These are phyloP conservation scores for Apiospora koreana DNA, from an alignment of 2,329 filamentous ascomycete species.

Conservation along the genomic window DNA sequence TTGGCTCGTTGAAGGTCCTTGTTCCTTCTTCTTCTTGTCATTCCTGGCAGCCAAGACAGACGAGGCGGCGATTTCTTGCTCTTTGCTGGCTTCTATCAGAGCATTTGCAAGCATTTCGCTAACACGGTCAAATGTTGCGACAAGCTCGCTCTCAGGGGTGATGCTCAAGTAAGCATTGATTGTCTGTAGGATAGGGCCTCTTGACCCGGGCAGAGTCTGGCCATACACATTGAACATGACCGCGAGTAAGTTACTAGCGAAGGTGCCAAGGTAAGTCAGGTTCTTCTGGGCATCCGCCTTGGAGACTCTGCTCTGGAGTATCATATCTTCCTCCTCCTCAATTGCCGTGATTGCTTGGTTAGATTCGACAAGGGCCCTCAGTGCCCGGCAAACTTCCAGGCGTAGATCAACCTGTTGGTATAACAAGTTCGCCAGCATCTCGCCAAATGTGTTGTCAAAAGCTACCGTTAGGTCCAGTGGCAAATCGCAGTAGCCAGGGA, in stretches of 20 bases:
- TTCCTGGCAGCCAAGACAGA: not conserved
- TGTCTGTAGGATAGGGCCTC: slow-evolving; percentile 87
- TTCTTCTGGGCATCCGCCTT: slow-evolving; percentile 77
- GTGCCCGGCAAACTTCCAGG: slow-evolving; percentile 80
- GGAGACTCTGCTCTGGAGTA: slow-evolving; percentile 77
- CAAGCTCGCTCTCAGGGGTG: slow-evolving; percentile 74
- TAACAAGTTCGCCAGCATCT: slow-evolving; percentile 85
- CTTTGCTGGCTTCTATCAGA: slow-evolving; percentile 56
- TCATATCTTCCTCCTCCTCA: slow-evolving; percentile 67
- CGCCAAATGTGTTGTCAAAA: slow-evolving; percentile 87
- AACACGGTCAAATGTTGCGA: slow-evolving; percentile 86
- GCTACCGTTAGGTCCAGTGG: slow-evolving; percentile 75
- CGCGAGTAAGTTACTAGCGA: slow-evolving; percentile 86
- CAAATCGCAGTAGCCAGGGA: slow-evolving; percentile 93
- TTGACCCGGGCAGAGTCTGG: slow-evolving; percentile 88
- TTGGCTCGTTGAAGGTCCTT: slow-evolving; percentile 90
- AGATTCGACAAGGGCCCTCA: slow-evolving; percentile 88
- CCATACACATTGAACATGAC: slow-evolving; percentile 99
- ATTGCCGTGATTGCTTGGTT: slow-evolving; percentile 79
- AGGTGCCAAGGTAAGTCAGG: slow-evolving; percentile 74
- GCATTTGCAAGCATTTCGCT: slow-evolving; percentile 79
- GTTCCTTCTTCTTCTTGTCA: slow-evolving; percentile 60
- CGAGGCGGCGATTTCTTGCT: slow-evolving; percentile 45
- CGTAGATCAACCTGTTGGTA: slow-evolving; percentile 90
- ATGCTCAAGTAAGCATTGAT: slow-evolving; percentile 95